Base-by-base conservation (phyloP, 257 asterid genomes). In the Salvia splendens region DNA sequence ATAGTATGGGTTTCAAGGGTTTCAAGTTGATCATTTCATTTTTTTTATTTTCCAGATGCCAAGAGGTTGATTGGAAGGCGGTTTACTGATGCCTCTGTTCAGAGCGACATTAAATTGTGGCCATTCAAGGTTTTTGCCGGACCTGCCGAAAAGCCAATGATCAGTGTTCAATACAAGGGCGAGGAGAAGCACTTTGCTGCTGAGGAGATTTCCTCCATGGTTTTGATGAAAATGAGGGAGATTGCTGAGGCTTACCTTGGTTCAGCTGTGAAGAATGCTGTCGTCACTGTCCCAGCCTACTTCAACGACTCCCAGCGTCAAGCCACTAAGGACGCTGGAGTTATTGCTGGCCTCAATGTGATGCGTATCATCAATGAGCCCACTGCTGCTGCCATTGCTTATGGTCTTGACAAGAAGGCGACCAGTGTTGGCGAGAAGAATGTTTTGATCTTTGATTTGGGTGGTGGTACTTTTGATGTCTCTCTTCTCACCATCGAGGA, bases 261-360 rank as follows among this genome's bases (percentile, higher is more conserved):
- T 17, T 59, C 83, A 4, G 54, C 89, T 1, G 73, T 89, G n/a
- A 89, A 89, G 82, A 87, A 89, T 41, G 96, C 96, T 7, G 96
- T 89, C 60, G 95, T 89, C n/a, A 89, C 95, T 5, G 95, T 89
- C 4, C 96, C 96, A 6, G 96, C 95, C 0, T 86, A 89, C 75
- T 89, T 89, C 86, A 86, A 86, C 16, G 96, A 89, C 43, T 89
- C 96, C 20, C 95, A 89, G 66, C 89, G 95, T 55, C 96, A 89
- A 70, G 96, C 96, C 30, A 89, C 96, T 58, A 89, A 89, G 80
- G 96, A 89, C 80, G 96, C 95, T 33, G 96, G 96, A 36, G 95
- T 87, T 0, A 87, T 89, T 70, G 82, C 95, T 35, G 95, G 96
- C 4, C 84, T 89, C 66, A 87, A 87, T 66, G 96, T 89, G 42